phyloP scores from a whole-genome alignment of 768 basidiomycete genomes.

The Hemileccinum impolitum region DNA sequence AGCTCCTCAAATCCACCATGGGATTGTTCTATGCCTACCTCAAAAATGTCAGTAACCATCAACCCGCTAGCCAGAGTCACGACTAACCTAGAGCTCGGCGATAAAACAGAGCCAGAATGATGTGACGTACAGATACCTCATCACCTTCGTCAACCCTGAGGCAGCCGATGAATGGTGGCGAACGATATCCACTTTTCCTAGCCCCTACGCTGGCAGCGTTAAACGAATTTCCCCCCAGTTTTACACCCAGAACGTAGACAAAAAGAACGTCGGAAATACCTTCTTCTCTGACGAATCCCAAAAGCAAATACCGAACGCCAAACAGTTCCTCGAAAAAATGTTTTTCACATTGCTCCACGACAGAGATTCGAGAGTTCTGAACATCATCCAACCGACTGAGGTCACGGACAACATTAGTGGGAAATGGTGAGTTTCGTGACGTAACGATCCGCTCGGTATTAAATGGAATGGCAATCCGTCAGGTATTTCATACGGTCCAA shows the following conservation, averaged over 20 bases:
- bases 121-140: background rate
- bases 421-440: background rate
- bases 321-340: background rate
- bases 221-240: background rate
- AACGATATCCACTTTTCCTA: background rate
- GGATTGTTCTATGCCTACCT: background rate
- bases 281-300: too few relatives aligned
- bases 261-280: too few relatives aligned
- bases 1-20: background rate
- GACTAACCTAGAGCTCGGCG: background rate
- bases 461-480: background rate
- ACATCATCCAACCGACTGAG: background rate
- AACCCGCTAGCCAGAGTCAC: background rate
- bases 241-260: background rate
- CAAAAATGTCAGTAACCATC: background rate
- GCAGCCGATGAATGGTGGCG: background rate
- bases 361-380: too few relatives aligned
- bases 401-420: background rate
- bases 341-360: background rate
- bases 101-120: background rate
- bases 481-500: conserved; percentile 1
- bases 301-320: too few relatives aligned
- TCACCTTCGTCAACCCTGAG: background rate
- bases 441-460: background rate
- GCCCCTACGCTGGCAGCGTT: background rate